phyloP scores from a whole-genome alignment of 768 basidiomycete genomes.

The Trametes coccinea region DNA sequence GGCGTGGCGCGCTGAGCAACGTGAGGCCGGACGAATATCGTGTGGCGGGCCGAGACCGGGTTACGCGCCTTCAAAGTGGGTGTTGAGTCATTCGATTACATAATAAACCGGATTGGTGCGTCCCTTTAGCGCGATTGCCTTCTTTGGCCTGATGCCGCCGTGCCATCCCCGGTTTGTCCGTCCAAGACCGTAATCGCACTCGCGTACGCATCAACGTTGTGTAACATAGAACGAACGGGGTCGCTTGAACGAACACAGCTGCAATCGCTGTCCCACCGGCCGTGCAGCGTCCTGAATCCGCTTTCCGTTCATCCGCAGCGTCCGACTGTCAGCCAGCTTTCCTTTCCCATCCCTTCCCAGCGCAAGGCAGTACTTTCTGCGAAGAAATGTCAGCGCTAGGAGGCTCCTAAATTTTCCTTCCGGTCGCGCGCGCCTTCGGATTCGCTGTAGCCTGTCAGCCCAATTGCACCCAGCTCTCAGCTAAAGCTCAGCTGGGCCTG shows the following conservation, averaged over 20 bases:
- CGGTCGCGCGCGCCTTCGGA: background rate
- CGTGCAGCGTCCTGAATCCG: too few species aligned
- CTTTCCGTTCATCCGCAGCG: background rate
- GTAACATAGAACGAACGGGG: background rate
- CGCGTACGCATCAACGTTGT: too few species aligned
- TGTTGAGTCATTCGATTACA: constrained; percentile 11
- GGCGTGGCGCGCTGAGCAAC: constrained; percentile 25
- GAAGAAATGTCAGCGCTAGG: background rate
- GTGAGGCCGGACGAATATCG: constrained; percentile 29
- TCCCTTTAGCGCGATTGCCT: background rate
- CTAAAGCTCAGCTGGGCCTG: background rate
- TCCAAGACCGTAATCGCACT: too few species aligned
- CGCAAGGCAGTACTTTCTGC: background rate
- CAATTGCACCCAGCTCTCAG: background rate
- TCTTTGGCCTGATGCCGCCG: background rate
- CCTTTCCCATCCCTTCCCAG: background rate
- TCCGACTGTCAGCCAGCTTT: background rate
- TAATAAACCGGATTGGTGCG: constrained; percentile 1
- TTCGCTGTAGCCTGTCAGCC: background rate
- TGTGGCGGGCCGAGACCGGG: constrained; percentile 23
- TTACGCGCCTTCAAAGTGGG: constrained; percentile 8
- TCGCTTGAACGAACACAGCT: background rate
- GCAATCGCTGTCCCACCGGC: background rate
- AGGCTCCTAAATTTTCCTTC: background rate
- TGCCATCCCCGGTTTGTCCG: background rate